Conservation (phyloP, 257 asterid genomes). For the Jacaranda copaia region DNA sequence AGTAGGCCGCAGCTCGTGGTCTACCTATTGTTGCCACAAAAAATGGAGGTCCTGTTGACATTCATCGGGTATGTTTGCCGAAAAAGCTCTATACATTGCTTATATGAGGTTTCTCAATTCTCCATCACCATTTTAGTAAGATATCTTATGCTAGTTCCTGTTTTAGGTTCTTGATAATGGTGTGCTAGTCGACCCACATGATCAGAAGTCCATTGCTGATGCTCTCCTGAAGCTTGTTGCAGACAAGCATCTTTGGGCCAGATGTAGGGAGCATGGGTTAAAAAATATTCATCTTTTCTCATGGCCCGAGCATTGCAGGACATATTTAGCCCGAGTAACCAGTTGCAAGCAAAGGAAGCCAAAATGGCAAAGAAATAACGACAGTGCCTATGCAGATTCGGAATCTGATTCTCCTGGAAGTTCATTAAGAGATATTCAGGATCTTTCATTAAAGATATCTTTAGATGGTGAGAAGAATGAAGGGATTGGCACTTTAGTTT, state of each 20-base stretch:
- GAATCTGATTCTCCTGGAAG: constrained; percentile 75
- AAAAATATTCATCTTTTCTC: constrained; percentile 75
- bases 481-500: constrained; percentile 43
- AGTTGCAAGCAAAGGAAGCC: constrained; percentile 77
- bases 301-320: constrained; percentile 84
- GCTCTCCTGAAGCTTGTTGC: constrained; percentile 78
- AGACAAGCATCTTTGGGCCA: constrained; percentile 75
- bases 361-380: constrained; percentile 59
- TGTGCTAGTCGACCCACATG: constrained; percentile 71
- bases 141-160: constrained; percentile 10
- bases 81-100: constrained; percentile 3
- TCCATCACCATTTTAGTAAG: not conserved
- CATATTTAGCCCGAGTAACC: constrained; percentile 69
- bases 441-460: constrained; percentile 68
- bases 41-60: constrained; percentile 92
- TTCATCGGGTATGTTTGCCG: constrained; percentile 65
- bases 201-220: constrained; percentile 69
- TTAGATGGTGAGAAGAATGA: constrained; percentile 62
- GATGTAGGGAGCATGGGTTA: constrained; percentile 67
- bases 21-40: constrained; percentile 84
- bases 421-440: constrained; percentile 75
- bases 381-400: constrained; percentile 47
- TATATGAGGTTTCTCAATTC: constrained; percentile 13
- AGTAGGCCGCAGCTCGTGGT: constrained; percentile 89
- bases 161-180: constrained; percentile 78